These are phyloP conservation scores for Escallonia rubra DNA, from an alignment of 129 eudicot genomes.

Conservation along the genomic window DNA sequence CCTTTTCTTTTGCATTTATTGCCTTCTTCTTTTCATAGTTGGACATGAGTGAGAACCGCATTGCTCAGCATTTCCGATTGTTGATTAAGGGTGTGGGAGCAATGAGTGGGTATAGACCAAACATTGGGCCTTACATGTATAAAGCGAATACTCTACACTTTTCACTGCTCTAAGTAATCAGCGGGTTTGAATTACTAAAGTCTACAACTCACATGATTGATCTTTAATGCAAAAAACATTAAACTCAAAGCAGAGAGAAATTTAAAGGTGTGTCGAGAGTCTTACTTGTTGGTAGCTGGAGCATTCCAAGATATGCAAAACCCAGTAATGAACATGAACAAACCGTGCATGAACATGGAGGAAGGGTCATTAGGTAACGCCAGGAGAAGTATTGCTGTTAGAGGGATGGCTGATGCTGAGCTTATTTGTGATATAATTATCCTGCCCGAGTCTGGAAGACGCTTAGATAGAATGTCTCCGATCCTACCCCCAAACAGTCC, in stretches of 20 bases:
- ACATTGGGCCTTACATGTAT: no score
- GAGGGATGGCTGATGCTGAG: constrained; percentile 81
- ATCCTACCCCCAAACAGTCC: constrained; percentile 88
- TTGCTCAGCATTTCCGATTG: no score
- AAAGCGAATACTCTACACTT: no score
- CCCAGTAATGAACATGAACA: constrained; percentile 55
- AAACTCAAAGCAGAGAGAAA: background rate
- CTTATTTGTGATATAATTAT: constrained; percentile 81
- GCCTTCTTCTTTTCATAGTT: no score
- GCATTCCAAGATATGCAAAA: constrained; percentile 92
- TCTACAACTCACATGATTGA: no score
- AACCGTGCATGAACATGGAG: constrained; percentile 42
- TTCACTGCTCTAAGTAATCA: no score
- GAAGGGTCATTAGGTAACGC: constrained; percentile 57
- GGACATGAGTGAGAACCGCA: no score
- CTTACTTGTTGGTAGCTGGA: constrained; percentile 95
- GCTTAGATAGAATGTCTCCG: constrained; percentile 73
- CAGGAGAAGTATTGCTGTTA: constrained; percentile 68
- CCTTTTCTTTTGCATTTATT: no score
- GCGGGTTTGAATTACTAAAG: no score
- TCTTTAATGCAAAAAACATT: no score
- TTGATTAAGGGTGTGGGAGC: no score
- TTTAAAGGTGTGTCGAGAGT: constrained; percentile 1
- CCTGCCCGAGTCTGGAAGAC: constrained; percentile 71
- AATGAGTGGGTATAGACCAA: no score